Evolutionary conservation across 805 yeast genomes (phyloP).

Genomic region (Starmerella bacillaris): DNA sequence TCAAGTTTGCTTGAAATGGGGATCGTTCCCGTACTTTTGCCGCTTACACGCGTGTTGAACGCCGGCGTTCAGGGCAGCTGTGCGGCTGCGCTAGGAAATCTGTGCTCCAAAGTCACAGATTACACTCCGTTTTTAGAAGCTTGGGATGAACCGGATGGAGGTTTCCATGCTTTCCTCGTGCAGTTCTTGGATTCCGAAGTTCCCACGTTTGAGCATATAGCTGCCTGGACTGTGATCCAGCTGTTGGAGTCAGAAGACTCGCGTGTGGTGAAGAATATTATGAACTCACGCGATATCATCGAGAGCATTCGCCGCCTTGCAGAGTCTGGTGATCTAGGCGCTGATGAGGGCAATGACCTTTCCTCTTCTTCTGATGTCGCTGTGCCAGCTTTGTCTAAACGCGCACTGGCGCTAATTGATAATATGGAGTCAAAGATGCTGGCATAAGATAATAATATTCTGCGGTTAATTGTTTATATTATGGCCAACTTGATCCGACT

Average conservation of each 20-base stretch:
- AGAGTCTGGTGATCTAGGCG: slow-evolving; percentile 13
- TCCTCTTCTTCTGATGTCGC: slow-evolving; percentile 23
- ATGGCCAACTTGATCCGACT: too few relatives aligned
- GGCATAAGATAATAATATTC: too few relatives aligned
- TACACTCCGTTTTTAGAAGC: slow-evolving; percentile 59
- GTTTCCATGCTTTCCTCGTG: slow-evolving; percentile 65
- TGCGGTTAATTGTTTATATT: too few relatives aligned
- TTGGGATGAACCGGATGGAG: slow-evolving; percentile 69
- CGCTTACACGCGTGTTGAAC: slow-evolving; percentile 70
- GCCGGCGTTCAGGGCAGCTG: slow-evolving; percentile 96
- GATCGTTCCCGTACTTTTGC: slow-evolving; percentile 72
- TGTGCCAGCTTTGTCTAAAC: slow-evolving; percentile 23
- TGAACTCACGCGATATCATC: slow-evolving; percentile 21
- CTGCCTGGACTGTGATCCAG: slow-evolving; percentile 90
- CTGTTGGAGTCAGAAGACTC: slow-evolving; percentile 68
- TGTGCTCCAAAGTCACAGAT: slow-evolving; percentile 77
- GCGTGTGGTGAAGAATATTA: slow-evolving; percentile 29
- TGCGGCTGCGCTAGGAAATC: slow-evolving; percentile 93
- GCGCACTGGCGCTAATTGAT: slow-evolving; percentile 17
- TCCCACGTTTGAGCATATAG: slow-evolving; percentile 93
- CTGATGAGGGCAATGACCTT: slow-evolving; percentile 16
- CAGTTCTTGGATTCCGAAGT: slow-evolving; percentile 68
- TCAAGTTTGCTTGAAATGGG: slow-evolving; percentile 66
- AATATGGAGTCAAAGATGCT: too few relatives aligned
- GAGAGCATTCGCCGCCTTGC: slow-evolving; percentile 23